A percentile compares a stretch with the other conserved stretches of the same genome.
These are phyloP conservation scores for Aspergillus aculeatinus DNA, from an alignment of 2,329 filamentous ascomycete species.

Conservation along the genomic window DNA sequence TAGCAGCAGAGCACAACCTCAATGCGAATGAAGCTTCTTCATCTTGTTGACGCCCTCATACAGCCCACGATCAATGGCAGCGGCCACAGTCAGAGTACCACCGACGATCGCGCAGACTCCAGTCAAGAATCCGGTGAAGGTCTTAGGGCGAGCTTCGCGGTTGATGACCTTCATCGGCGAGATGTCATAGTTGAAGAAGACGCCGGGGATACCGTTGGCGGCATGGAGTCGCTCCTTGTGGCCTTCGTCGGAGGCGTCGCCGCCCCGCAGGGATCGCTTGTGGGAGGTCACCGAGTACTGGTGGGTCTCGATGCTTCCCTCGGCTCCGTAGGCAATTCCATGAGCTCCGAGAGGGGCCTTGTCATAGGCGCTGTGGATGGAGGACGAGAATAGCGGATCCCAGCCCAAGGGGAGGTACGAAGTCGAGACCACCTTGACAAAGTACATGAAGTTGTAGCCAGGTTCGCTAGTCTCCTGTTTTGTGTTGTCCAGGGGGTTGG, in stretches of 20 bases:
- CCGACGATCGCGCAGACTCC: constrained; percentile 93
- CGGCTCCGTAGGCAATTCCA: constrained; percentile 62
- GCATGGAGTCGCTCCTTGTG: constrained; percentile 92
- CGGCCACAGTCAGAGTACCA: constrained; percentile 91
- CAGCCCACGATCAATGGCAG: constrained; percentile 83
- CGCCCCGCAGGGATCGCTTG: constrained; percentile 81
- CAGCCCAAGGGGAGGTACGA: constrained; percentile 91
- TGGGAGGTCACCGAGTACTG: constrained; percentile 98
- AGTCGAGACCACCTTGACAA: constrained; percentile 96
- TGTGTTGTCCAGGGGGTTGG: constrained; percentile 81
- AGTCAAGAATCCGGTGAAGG: constrained; percentile 87
- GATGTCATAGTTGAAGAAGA: constrained; percentile 99
- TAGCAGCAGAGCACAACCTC: constrained; percentile 16
- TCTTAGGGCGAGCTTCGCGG: constrained; percentile 84
- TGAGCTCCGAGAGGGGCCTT: constrained; percentile 66
- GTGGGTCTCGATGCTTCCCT: constrained; percentile 91
- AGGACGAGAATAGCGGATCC: constrained; percentile 59
- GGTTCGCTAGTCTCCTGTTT: constrained; percentile 75
- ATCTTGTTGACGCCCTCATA: constrained; percentile 84
- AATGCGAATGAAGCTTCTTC: constrained; percentile 76
- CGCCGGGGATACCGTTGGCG: constrained; percentile 86
- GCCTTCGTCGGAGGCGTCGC: constrained; percentile 79
- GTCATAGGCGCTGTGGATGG: constrained; percentile 45
- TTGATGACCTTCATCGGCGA: constrained; percentile 99
- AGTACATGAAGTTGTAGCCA: constrained; percentile 98